Base-by-base conservation (phyloP, 129 eudicot species). In the Silybum marianum region DNA sequence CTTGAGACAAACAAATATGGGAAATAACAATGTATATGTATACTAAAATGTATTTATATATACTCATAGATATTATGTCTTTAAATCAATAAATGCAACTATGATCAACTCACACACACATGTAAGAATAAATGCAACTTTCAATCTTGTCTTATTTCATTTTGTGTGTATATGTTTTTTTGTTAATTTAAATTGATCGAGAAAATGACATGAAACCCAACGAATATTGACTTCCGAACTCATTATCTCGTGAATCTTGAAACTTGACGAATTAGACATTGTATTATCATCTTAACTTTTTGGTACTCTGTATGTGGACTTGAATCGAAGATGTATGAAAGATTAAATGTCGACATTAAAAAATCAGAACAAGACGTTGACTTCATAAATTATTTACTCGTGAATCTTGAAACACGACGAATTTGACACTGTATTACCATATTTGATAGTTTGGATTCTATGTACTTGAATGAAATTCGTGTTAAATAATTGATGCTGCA, bases 81-180 rank as follows among this genome's bases (percentile, higher is more conserved):
- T 21, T 46, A 24, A 30, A 46, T n/a, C 46, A 75, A 46, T 44
- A 11, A 75, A 46, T 44, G 40, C 22, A 46, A 46, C 75, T 28
- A 68, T 38, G 68, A 30, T 74, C 44, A 54, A 66, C 13, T 58
- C 69, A 63, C 69, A 63, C 79, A 44, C 80, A 81, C 70, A 69
- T 23, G 84, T 66, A 67, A 26, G 25, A 44, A 51, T 7, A 68
- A 69, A 44, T 74, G 76, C 68, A 51, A 75, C 42, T 48, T 75
- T 16, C 13, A 76, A 69, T 69, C 71, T 69, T 82, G 81, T 73
- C 71, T 82, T 82, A 36, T 75, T 75, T 51, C 36, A 76, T 51
- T 67, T 78, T 78, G 66, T 74, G 63, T 32, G 23, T 22, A 6
- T 24, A 11, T 81, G 25, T 3, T 34, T 22, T 7, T 9, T 81